phyloP scores from a whole-genome alignment of 2,329 filamentous ascomycete genomes.

The Fusarium compactum region DNA sequence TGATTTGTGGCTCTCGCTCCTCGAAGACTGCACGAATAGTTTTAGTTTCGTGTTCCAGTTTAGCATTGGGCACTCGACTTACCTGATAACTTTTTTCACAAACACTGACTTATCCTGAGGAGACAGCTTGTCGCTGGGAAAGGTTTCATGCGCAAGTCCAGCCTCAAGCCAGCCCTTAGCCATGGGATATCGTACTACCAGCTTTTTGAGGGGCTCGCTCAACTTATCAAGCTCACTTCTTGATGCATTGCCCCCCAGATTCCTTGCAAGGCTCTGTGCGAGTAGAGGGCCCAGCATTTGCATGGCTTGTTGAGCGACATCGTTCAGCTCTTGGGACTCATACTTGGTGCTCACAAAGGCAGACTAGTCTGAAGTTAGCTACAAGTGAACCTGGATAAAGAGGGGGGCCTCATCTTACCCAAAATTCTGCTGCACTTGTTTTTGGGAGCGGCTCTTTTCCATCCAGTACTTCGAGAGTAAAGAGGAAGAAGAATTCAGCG shows the following conservation, averaged over 20 bases:
- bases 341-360: slow-evolving; percentile 64
- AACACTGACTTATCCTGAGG: slow-evolving; percentile 72
- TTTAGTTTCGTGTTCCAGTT: background rate
- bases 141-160: slow-evolving; percentile 66
- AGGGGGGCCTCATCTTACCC: slow-evolving; percentile 63
- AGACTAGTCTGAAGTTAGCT: slow-evolving; percentile 54
- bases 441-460: slow-evolving; percentile 82
- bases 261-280: slow-evolving; percentile 69
- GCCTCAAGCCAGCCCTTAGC: slow-evolving; percentile 73
- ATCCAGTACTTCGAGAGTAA: slow-evolving; percentile 76
- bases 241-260: slow-evolving; percentile 75
- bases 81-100: slow-evolving; percentile 74
- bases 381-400: no score
- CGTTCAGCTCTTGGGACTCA: slow-evolving; percentile 57
- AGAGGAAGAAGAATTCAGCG: slow-evolving; percentile 76
- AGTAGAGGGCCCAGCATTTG: slow-evolving; percentile 71
- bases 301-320: slow-evolving; percentile 63
- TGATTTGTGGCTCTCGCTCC: slow-evolving; percentile 74
- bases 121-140: slow-evolving; percentile 70
- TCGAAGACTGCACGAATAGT: slow-evolving; percentile 59
- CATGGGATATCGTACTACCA: slow-evolving; percentile 67
- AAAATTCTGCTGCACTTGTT: slow-evolving; percentile 78
- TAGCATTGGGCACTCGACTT: background rate
- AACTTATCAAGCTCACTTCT: slow-evolving; percentile 80
- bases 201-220: slow-evolving; percentile 76